A percentile compares a stretch with the other conserved stretches of the same genome.
Evolutionary conservation across 768 basidiomycete species (phyloP).

Genomic region (Amyloporia xantha): DNA sequence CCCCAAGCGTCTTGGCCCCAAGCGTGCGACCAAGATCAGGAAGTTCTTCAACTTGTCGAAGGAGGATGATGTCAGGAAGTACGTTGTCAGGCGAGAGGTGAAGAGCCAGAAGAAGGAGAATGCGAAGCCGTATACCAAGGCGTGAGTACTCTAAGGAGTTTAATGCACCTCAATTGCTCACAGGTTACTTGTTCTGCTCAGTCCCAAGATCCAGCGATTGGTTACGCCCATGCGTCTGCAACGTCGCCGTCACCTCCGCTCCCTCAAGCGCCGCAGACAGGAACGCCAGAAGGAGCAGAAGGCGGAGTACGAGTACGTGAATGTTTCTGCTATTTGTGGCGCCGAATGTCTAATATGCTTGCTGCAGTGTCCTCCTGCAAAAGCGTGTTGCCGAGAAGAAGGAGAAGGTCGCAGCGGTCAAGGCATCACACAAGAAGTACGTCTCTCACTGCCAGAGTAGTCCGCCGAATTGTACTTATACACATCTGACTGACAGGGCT

Average conservation of each 20-base stretch:
- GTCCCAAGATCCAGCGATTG: slow-evolving; percentile 95
- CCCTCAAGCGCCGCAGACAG: slow-evolving; percentile 82
- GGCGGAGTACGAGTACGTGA: slow-evolving; percentile 78
- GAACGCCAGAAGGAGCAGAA: slow-evolving; percentile 95
- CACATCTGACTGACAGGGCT: slow-evolving; percentile 10
- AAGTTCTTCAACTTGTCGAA: slow-evolving; percentile 96
- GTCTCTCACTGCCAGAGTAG: too few relatives aligned
- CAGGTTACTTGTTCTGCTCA: slow-evolving; percentile 23
- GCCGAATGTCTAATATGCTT: slow-evolving; percentile 2
- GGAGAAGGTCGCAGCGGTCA: slow-evolving; percentile 81
- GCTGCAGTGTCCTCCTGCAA: slow-evolving; percentile 55
- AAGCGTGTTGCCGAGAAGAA: slow-evolving; percentile 94
- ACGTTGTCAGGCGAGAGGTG: slow-evolving; percentile 91
- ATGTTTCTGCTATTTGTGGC: not conserved
- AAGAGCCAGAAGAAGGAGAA: slow-evolving; percentile 80
- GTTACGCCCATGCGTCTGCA: slow-evolving; percentile 95
- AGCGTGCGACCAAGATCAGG: slow-evolving; percentile 96
- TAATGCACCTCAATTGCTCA: slow-evolving; percentile 2
- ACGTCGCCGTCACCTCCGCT: slow-evolving; percentile 86
- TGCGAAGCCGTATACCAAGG: slow-evolving; percentile 95
- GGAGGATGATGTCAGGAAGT: slow-evolving; percentile 98
- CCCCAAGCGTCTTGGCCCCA: slow-evolving; percentile 94
- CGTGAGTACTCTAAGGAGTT: slow-evolving; percentile 50
- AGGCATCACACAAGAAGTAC: slow-evolving; percentile 74
- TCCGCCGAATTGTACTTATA: too few relatives aligned